Base-by-base conservation (phyloP, 2,329 filamentous ascomycete genomes). In the Dactylonectria macrodidyma region DNA sequence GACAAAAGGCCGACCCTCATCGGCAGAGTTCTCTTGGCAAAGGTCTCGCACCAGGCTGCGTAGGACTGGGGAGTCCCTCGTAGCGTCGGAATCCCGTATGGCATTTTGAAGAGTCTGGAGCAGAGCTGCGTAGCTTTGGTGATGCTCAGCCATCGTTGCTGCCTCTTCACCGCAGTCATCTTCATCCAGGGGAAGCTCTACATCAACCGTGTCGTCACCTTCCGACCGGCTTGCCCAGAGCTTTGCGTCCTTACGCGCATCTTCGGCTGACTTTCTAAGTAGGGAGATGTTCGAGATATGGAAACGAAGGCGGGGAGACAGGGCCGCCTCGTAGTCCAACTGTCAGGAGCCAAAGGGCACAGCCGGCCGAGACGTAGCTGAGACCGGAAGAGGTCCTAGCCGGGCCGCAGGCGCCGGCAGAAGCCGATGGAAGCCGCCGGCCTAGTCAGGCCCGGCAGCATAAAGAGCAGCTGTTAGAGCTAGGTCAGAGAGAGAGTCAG, bases 51-150 rank as follows among this genome's bases (percentile, higher is more conserved):
- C 50, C 46, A 67, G 54, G 24, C 59, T 50, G 12, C 26, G 55
- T 36, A 67, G 26, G 47, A 67, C 54, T 51, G 59, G 65, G 47
- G 65, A 67, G 24, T 41, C 65, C 22, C 12, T 63, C 60, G 64
- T 67, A 22, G 65, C 65, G 50, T 63, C 65, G 26, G 65, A 67
- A 46, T 63, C 54, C 50, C 55, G 59, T 19, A 67, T 41, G 11
- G 65, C 65, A 57, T 59, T 67, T 14, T 63, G 59, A 9, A 67
- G 65, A 63, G 48, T 56, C 36, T 46, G 48, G 48, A 67, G 59
- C n/a, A 67, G 54, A 67, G 65, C 65, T 14, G 55, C 24, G 38
- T 54, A 67, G 41, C n/a, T 67, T 50, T 67, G 59, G 38, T 67
- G 19, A 30, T 67, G 59, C 26, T 67, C 65, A 47, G 65, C 59